A percentile compares a stretch with the other conserved stretches of the same genome.
Conservation (phyloP, 2,329 filamentous ascomycete genomes). For the Tetracladium maxilliforme region DNA sequence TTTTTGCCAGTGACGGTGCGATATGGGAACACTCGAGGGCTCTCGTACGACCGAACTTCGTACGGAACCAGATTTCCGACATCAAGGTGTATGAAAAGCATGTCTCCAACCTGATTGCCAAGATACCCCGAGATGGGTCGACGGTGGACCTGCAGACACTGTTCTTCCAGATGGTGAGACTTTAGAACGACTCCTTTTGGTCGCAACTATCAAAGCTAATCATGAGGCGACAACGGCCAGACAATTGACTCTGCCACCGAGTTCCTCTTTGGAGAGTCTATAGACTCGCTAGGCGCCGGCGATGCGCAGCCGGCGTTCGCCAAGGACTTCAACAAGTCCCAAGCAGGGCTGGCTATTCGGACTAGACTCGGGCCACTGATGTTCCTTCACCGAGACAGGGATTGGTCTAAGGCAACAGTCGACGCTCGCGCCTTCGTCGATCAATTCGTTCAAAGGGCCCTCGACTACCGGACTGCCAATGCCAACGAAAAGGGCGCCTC, state of each 20-base stretch:
- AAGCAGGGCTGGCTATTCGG: slow-evolving; percentile 20
- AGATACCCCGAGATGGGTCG: slow-evolving; percentile 38
- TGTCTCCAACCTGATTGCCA: slow-evolving; percentile 41
- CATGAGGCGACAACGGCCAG: too few relatives aligned
- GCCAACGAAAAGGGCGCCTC: slow-evolving; percentile 20
- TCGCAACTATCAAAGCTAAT: slow-evolving; percentile 25
- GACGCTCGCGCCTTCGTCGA: slow-evolving; percentile 29
- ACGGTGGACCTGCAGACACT: slow-evolving; percentile 46
- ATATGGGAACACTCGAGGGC: slow-evolving; percentile 16
- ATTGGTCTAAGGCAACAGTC: slow-evolving; percentile 12
- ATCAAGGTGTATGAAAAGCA: slow-evolving; percentile 58
- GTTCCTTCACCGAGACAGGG: slow-evolving; percentile 4
- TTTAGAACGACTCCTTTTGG: slow-evolving; percentile 53
- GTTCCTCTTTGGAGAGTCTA: slow-evolving; percentile 42
- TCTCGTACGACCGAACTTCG: slow-evolving; percentile 37
- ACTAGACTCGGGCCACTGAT: slow-evolving; percentile 14
- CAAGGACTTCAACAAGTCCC: slow-evolving; percentile 29
- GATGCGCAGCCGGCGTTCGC: slow-evolving; percentile 23
- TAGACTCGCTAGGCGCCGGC: slow-evolving; percentile 18
- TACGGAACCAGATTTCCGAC: slow-evolving; percentile 44
- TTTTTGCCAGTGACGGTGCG: slow-evolving; percentile 14
- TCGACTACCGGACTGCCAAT: slow-evolving; percentile 7
- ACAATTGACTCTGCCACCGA: slow-evolving; percentile 21
- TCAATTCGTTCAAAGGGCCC: slow-evolving; percentile 25
- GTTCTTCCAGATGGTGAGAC: slow-evolving; percentile 51